These are phyloP conservation scores for Colletotrichum magnum DNA, from an alignment of 2,329 filamentous ascomycete genomes.

Conservation along the genomic window DNA sequence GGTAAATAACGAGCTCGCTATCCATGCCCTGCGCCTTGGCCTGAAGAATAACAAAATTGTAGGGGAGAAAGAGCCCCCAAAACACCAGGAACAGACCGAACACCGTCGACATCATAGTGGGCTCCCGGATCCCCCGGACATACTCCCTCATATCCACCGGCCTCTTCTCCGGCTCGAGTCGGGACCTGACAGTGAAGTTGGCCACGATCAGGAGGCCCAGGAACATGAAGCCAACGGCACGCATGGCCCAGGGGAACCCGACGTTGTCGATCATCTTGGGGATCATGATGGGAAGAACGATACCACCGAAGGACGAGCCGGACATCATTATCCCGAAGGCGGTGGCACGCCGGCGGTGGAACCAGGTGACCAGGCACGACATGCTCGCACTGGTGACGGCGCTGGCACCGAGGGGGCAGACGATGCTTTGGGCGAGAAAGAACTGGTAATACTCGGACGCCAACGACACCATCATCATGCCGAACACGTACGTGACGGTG, in stretches of 20 bases:
- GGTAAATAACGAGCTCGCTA: constrained; percentile 57
- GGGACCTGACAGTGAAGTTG: constrained; percentile 54
- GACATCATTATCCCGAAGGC: constrained; percentile 68
- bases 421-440: constrained; percentile 59
- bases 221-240: constrained; percentile 63
- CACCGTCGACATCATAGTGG: constrained; percentile 59
- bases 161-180: constrained; percentile 59
- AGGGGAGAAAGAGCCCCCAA: constrained; percentile 66
- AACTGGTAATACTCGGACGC: constrained; percentile 59
- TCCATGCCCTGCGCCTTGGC: constrained; percentile 60
- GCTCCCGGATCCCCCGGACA: constrained; percentile 60
- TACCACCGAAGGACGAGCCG: constrained; percentile 68
- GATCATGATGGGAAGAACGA: constrained; percentile 73
- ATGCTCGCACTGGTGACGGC: constrained; percentile 59
- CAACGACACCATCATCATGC: constrained; percentile 75
- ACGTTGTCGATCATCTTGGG: constrained; percentile 64
- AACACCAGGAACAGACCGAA: constrained; percentile 68
- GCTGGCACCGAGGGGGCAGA: constrained; percentile 57
- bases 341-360: constrained; percentile 63
- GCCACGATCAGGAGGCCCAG: constrained; percentile 53
- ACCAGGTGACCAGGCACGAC: constrained; percentile 65
- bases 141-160: constrained; percentile 64
- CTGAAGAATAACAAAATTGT: constrained; percentile 67
- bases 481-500: constrained; percentile 70
- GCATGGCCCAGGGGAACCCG: constrained; percentile 64